Evolutionary conservation across 2,329 filamentous ascomycete species (phyloP).

Genomic region (Fusarium chaquense): DNA sequence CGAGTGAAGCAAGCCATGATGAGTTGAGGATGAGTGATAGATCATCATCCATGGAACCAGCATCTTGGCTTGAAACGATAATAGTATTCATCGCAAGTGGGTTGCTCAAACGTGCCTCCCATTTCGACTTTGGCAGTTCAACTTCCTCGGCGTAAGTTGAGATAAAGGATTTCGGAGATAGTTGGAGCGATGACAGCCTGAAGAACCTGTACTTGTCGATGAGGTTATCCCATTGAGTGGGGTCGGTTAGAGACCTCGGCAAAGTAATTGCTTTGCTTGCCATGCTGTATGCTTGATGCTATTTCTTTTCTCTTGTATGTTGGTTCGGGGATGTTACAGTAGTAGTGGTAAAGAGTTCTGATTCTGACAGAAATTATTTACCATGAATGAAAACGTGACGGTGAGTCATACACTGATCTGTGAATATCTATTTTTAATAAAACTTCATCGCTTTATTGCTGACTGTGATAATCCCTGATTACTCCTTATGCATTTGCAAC

Average conservation of each 20-base stretch:
- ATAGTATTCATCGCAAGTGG: constrained; percentile 8
- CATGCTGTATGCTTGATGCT: neutral
- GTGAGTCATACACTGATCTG: neutral
- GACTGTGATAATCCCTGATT: too few relatives aligned
- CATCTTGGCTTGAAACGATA: neutral
- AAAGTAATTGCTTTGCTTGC: neutral
- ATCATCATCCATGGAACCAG: neutral
- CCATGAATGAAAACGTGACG: accelerated
- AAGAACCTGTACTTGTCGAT: constrained; percentile 18
- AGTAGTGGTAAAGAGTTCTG: accelerated
- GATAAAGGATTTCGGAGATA: constrained; percentile 27
- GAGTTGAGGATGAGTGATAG: neutral
- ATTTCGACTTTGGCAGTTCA: neutral
- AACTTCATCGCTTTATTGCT: too few relatives aligned
- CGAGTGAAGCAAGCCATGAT: constrained; percentile 32
- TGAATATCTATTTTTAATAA: too few relatives aligned
- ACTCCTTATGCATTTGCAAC: too few relatives aligned
- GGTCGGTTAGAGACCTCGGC: neutral
- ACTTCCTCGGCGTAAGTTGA: constrained; percentile 25
- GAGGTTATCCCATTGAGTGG: constrained; percentile 8
- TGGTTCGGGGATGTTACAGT: accelerated
- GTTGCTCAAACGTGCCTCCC: constrained; percentile 22
- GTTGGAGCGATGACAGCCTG: constrained; percentile 17
- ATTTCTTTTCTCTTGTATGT: accelerated
- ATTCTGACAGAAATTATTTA: accelerated